Evolutionary conservation across 1,139 yeast species (phyloP), one percentile per base, ranked within the genome.

Genomic region (Diutina siamensis): DNA sequence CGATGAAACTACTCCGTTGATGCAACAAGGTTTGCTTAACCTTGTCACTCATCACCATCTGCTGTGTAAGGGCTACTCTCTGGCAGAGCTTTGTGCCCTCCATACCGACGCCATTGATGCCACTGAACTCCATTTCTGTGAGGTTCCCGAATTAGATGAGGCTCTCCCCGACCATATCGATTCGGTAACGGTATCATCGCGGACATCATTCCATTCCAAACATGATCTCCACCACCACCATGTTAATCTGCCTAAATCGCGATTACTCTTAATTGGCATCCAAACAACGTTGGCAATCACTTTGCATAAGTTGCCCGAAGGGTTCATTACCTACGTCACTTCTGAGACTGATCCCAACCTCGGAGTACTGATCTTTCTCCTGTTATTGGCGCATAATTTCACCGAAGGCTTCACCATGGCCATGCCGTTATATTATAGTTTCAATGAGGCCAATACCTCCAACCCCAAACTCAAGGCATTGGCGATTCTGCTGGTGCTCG

Each of bases 341-440:
- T 73, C 88, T 0, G 78, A 78, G 52, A 85, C 94, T 1, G 79
- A 85, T 56, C 78, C 83, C 1, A 64, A 72, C 44, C 64, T 88
- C 28, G 97, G 97, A 0, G 57, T 87, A 32, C 75, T 86, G 17
- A 86, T 92, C 12, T 89, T 92, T 56, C 59, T 88, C 21, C 87
- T 96, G 47, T 71, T 92, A 54, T 77, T 89, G 19, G 76, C 89
- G 28, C 98, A 92, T 64, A 92, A 92, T 61, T 80, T 87, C 53
- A 83, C 89, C n/a, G 98, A 92, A 61, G 98, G 98, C 0, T 88
- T 92, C 59, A 79, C 94, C 21, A 88, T 92, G 85, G 87, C 95
- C 18, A 69, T 89, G 48, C 98, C 98, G 0, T 67, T 92, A 40
- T 92, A 81, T 57, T 75, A 88, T 47, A 87, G 94, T 18, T 68